phyloP scores from a whole-genome alignment of 2,329 filamentous ascomycete species.

The Magnaporthiopsis incrustans region DNA sequence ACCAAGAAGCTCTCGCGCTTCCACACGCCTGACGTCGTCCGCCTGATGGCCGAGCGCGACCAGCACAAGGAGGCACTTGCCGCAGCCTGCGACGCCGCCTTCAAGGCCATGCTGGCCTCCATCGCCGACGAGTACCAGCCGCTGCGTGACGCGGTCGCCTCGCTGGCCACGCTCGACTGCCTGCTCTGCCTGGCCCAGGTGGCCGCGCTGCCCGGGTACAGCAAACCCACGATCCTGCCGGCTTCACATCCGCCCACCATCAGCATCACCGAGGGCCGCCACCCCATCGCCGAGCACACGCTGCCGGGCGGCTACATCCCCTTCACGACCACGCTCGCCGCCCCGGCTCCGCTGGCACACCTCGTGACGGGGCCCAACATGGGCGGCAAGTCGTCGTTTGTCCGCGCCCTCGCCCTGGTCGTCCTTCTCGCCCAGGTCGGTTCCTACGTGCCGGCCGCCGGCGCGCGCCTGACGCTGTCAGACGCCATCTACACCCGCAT shows the following conservation, averaged over 20 bases:
- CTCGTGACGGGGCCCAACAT: constrained; percentile 97
- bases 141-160: constrained; percentile 79
- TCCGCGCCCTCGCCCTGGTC: constrained; percentile 84
- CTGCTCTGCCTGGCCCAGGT: constrained; percentile 79
- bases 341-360: constrained; percentile 60
- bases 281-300: constrained; percentile 92
- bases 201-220: constrained; percentile 80
- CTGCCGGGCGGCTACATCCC: constrained; percentile 84
- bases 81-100: constrained; percentile 83
- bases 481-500: constrained; percentile 94
- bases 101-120: constrained; percentile 59
- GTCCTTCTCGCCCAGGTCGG: constrained; percentile 92
- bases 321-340: constrained; percentile 70
- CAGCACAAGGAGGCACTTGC: constrained; percentile 91
- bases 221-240: constrained; percentile 60
- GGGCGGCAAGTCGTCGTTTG: constrained; percentile 98
- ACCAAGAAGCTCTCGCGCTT: constrained; percentile 91
- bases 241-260: constrained; percentile 60
- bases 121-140: constrained; percentile 82
- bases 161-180: constrained; percentile 82
- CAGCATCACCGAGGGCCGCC: constrained; percentile 65
- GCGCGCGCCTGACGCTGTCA: constrained; percentile 68
- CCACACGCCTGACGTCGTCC: constrained; percentile 84
- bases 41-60: constrained; percentile 77
- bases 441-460: constrained; percentile 79